Evolutionary conservation across 768 basidiomycete genomes (phyloP).

Genomic region (Lactarius hatsudake): DNA sequence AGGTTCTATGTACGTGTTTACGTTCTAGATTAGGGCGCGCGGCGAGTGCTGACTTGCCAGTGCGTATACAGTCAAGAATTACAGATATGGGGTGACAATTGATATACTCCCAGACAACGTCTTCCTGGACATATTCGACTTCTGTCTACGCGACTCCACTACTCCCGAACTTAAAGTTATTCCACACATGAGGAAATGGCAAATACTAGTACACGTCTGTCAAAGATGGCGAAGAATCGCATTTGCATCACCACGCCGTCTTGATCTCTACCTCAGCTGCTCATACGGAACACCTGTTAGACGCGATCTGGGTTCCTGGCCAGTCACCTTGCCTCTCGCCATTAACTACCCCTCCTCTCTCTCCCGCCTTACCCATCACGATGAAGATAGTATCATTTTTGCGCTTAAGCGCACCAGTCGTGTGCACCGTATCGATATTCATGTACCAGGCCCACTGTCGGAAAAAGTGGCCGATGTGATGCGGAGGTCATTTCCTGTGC

Average conservation of each 20-base stretch:
- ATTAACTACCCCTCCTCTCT: neutral
- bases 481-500: neutral
- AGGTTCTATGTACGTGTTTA: neutral
- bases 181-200: neutral
- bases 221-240: neutral
- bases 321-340: neutral
- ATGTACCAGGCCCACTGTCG: neutral
- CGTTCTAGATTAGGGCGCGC: neutral
- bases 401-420: neutral
- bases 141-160: no score
- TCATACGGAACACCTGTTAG: neutral
- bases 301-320: neutral
- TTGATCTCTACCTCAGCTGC: neutral
- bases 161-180: no score
- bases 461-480: no score
- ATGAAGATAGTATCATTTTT: neutral
- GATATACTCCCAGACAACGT: neutral
- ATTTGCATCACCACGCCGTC: neutral
- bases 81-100: neutral
- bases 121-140: neutral
- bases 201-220: neutral
- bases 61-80: neutral
- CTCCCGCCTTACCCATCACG: neutral
- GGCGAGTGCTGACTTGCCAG: neutral
- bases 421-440: neutral